Conservation (phyloP, 805 yeast genomes). For the Starmerella stellata region DNA sequence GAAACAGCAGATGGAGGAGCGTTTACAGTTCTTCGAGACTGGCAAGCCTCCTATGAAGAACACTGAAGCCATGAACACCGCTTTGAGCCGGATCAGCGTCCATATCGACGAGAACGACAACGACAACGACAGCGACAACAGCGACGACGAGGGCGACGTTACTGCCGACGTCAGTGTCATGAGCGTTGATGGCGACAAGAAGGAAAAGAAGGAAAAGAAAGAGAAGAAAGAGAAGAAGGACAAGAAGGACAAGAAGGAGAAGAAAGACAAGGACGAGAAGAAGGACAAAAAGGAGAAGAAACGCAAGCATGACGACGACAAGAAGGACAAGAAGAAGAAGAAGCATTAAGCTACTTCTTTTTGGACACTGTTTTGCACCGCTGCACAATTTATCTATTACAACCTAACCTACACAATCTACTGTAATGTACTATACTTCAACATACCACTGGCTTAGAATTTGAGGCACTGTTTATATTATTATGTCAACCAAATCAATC, state of each 20-base stretch:
- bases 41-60: conserved; percentile 96
- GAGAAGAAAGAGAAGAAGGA: conserved; percentile 34
- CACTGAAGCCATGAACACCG: conserved; percentile 82
- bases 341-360: conserved; percentile 24
- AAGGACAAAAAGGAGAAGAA: conserved; percentile 32
- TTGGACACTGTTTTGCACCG: too few species aligned
- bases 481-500: too few species aligned
- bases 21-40: conserved; percentile 86
- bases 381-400: too few species aligned
- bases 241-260: conserved; percentile 40
- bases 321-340: conserved; percentile 33
- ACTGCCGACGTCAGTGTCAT: conserved; percentile 1
- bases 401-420: too few species aligned
- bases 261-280: conserved; percentile 30
- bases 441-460: too few species aligned
- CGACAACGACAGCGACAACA: conserved; percentile 29
- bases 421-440: too few species aligned
- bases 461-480: too few species aligned
- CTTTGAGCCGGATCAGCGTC: conserved; percentile 46
- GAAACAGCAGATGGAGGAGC: conserved; percentile 94
- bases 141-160: conserved; percentile 21
- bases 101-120: conserved; percentile 25
- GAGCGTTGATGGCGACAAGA: conserved; percentile 27
- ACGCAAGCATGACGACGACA: conserved; percentile 37
- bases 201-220: conserved; percentile 33